phyloP scores from a whole-genome alignment of 2,329 filamentous ascomycete genomes.

The Macrophomina pseudophaseolina region DNA sequence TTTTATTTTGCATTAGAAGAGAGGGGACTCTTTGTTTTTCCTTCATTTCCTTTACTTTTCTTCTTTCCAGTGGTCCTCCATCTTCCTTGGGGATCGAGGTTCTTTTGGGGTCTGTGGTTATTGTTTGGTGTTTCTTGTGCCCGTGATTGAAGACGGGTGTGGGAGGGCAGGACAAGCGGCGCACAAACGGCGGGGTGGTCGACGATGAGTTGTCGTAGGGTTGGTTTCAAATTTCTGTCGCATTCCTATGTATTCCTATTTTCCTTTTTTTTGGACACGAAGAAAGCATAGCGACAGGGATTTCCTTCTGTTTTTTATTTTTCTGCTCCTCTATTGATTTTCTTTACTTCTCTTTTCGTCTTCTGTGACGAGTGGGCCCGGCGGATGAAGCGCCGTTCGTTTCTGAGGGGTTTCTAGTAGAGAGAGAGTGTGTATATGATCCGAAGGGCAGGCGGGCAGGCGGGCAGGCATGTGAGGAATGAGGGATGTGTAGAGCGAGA shows the following conservation, averaged over 20 bases:
- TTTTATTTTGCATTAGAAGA: conserved; percentile 13
- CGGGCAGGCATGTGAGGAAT: too few species aligned
- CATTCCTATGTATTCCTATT: too few species aligned
- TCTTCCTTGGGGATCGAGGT: too few species aligned
- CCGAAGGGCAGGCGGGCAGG: too few species aligned
- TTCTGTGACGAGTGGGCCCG: background rate
- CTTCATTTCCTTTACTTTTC: background rate
- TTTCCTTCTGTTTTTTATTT: background rate
- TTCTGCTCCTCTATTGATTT: background rate
- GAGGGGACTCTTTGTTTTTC: background rate
- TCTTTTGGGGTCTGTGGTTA: background rate
- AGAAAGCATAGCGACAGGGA: conserved; percentile 5
- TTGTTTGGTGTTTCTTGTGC: background rate
- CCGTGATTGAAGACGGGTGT: background rate
- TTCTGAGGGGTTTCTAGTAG: background rate
- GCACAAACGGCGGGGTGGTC: background rate
- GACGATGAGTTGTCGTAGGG: background rate
- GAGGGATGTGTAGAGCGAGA: too few species aligned
- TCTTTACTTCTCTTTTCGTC: background rate
- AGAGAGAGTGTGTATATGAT: too few species aligned
- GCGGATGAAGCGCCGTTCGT: background rate
- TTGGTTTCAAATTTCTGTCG: too few species aligned
- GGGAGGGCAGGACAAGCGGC: conserved; percentile 4
- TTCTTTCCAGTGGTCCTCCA: too few species aligned
- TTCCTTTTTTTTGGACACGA: background rate